phyloP scores from a whole-genome alignment of 208 protist species.

The Crithidia brevicula region DNA sequence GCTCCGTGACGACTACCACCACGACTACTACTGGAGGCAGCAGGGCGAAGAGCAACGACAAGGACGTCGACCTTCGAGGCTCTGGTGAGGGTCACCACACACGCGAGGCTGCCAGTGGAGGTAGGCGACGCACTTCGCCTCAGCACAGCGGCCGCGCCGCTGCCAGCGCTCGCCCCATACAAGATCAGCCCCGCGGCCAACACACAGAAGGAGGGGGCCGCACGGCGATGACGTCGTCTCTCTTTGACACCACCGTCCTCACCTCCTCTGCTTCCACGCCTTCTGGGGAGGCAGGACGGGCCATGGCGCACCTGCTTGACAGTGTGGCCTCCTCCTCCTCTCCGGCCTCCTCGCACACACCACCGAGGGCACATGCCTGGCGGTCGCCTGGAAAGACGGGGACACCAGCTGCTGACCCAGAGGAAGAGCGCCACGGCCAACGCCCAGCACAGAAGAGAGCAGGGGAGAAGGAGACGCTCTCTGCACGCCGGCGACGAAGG shows the following conservation, averaged over 20 bases:
- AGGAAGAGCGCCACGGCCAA: neutral
- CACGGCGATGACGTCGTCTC: conserved; percentile 6
- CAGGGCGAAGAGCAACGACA: neutral
- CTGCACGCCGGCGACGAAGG: neutral
- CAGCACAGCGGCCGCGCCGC: neutral
- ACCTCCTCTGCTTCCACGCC: conserved; percentile 16
- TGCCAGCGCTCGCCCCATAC: neutral
- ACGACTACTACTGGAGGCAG: neutral
- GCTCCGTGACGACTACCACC: conserved; percentile 7
- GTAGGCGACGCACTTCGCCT: too few species aligned
- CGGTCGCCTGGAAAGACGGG: neutral
- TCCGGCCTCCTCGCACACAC: conserved; percentile 14
- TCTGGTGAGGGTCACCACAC: too few species aligned
- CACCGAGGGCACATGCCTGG: conserved; percentile 6
- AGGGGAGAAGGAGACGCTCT: neutral
- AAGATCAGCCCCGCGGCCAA: neutral
- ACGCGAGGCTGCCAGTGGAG: too few species aligned
- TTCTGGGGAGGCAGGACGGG: conserved; percentile 9
- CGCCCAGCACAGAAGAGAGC: neutral
- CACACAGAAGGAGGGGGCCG: too few species aligned
- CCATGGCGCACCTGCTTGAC: conserved; percentile 35
- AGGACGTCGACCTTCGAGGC: too few species aligned
- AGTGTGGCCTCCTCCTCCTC: conserved; percentile 27
- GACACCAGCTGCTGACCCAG: too few species aligned
- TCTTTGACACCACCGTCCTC: conserved; percentile 20